These are phyloP conservation scores for Schizochytrium sp. DNA, from an alignment of 108 stramenopile species.

Conservation along the genomic window DNA sequence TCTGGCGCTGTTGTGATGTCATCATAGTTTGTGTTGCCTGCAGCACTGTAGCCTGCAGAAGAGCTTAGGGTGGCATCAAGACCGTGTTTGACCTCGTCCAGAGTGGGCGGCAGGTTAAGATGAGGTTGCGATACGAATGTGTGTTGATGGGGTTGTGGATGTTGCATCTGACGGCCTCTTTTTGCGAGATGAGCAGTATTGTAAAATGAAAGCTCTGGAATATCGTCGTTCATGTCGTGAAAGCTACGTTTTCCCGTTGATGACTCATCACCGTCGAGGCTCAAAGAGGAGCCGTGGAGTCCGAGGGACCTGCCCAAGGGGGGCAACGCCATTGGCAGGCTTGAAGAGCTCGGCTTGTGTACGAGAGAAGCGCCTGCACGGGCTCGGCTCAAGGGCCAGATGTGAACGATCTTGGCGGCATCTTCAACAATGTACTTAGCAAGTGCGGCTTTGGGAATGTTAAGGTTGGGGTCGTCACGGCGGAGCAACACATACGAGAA, in stretches of 20 bases:
- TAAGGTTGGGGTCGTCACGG: background rate
- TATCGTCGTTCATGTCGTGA: conserved; percentile 10
- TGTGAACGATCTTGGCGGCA: conserved; percentile 53
- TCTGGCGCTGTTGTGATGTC: background rate
- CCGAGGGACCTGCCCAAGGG: background rate
- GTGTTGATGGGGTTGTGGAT: background rate
- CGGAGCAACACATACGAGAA: conserved; percentile 53
- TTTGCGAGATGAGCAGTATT: too few species aligned
- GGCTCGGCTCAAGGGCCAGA: conserved; percentile 30
- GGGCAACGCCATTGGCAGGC: background rate
- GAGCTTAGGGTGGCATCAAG: background rate
- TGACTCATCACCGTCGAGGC: background rate
- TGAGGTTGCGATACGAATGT: background rate
- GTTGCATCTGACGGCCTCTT: background rate
- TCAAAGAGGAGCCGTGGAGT: background rate
- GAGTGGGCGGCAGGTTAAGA: background rate
- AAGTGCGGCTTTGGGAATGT: background rate
- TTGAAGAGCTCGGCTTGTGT: background rate
- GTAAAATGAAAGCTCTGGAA: background rate
- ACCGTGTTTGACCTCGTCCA: conserved; percentile 16
- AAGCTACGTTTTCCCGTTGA: conserved; percentile 24
- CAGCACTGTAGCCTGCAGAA: background rate
- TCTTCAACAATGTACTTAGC: conserved; percentile 50
- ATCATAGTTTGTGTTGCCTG: conserved; percentile 22
- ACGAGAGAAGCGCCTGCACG: background rate